Conservation (phyloP, 129 eudicot genomes). For the Tanacetum coccineum region DNA sequence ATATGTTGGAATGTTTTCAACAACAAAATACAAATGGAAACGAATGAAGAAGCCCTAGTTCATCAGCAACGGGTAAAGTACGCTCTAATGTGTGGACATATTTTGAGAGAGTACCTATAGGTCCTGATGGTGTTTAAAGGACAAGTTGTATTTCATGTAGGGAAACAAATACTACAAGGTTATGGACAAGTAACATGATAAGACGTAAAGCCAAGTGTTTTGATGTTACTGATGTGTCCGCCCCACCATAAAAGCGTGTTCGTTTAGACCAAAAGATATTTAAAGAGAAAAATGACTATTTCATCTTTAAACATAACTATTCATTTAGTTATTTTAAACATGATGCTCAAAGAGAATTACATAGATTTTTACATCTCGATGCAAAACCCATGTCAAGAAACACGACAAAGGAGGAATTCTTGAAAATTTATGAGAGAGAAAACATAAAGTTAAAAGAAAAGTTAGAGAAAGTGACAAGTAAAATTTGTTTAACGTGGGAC, state of each 20-base stretch:
- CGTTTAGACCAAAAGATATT: neutral
- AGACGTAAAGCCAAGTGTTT: neutral
- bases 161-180: no score
- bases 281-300: neutral
- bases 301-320: neutral
- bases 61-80: neutral
- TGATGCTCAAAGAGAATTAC: neutral
- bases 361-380: neutral
- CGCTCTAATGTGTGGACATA: neutral
- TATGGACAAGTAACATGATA: neutral
- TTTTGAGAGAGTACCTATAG: neutral
- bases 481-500: neutral
- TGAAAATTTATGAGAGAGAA: neutral
- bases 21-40: neutral
- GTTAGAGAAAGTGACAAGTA: neutral
- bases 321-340: neutral
- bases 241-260: neutral
- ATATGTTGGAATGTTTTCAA: neutral
- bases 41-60: neutral
- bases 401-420: neutral
- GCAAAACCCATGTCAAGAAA: neutral
- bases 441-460: no score
- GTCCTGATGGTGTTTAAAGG: neutral
- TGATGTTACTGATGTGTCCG: neutral
- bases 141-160: neutral